Evolutionary conservation across 2,329 filamentous ascomycete species (phyloP), one percentile per base, ranked within the genome.

Genomic region (Cladophialophora immunda): DNA sequence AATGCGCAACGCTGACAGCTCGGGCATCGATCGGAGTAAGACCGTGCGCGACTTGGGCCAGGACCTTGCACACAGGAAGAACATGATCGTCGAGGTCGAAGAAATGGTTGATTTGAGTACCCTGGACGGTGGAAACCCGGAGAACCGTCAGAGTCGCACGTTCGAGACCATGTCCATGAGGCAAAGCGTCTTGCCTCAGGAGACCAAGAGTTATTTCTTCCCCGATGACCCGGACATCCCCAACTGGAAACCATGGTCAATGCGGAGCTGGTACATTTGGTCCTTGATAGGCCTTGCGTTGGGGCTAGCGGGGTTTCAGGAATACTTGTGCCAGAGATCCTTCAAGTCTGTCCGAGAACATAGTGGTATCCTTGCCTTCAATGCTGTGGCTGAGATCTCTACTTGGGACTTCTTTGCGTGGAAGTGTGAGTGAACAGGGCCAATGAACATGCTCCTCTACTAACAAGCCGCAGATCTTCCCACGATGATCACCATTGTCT

Each of bases 401-500:
- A 65, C 68, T 6, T 66, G 58, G 22, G 66, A 74, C 54, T 79
- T 78, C 67, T 78, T 79, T 66, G 74, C 70, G 22, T 79, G 77
- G 77, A 78, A 79, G 66, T 79, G 69, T 71, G 34, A 70, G 69
- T 47, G 45, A 54, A 6, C 34, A 15, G 19, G 27, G n/a, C 19
- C 7, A 8, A 29, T 4, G 13, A 11, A 5, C 45, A 25, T 13
- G 17, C 11, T 19, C 17, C 25, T 22, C 25, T 45, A 25, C 67
- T 71, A 29, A 69, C 63, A 7, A 8, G 4, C 19, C 22, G 32
- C 22, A 71, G 69, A 79, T 78, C 80, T 75, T 72, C 81, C 64
- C 70, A 81, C 82, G 13, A 76, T 84, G 56, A 73, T 82, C n/a
- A 79, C 82, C 36, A 81, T 84, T 56, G 77, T 77, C 25, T 84